Evolutionary conservation across 2,329 filamentous ascomycete species (phyloP), one percentile per base, ranked within the genome.

Genomic region (Shiraia sp.): DNA sequence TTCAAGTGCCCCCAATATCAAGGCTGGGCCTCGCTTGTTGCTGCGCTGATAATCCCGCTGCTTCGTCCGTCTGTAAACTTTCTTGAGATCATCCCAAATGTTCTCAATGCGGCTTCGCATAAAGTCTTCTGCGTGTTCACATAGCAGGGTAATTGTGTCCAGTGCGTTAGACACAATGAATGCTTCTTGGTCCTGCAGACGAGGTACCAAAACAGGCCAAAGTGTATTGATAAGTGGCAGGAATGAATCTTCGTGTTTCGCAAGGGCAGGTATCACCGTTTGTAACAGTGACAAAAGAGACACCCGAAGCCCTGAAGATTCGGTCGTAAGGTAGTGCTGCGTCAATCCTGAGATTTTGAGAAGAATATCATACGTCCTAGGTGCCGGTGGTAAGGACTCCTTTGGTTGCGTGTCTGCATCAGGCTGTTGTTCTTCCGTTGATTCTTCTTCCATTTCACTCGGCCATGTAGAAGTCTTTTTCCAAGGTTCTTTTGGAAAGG

Each of bases 261-360:
- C 81, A 3, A 99, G 79, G 1, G 87, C 79, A 1, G 85, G 81
- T 4, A 86, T 80, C 3, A 90, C 85, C 1, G 84, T 89, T 17
- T 79, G 74, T 10, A 97, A 79, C 5, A 97, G 81, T 12, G 82
- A 80, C 8, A 99, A 80, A 3, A 99, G 78, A 1, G 86, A 88
- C 22, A 83, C 83, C 28, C 92, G 85, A 7, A 99, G 79, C 9
- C 82, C 80, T 0, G 91, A 83, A 0, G 90, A 91, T 0, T 88
- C 85, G 0, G 90, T 91, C 5, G 92, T 90, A 9, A 99, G 80
- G 68, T 96, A 93, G 64, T 96, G 86, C 61, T 96, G 91, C 4
- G 90, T 92, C 1, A 95, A 82, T 34, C 81, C 81, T 16, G 90
- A 83, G 42, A 99, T 93, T 42, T 85, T 86, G 24, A 90, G 78